Evolutionary conservation across 1,284 basidiomycete species (phyloP), one percentile per base, ranked within the genome.

Genomic region (Peniophora sp.): DNA sequence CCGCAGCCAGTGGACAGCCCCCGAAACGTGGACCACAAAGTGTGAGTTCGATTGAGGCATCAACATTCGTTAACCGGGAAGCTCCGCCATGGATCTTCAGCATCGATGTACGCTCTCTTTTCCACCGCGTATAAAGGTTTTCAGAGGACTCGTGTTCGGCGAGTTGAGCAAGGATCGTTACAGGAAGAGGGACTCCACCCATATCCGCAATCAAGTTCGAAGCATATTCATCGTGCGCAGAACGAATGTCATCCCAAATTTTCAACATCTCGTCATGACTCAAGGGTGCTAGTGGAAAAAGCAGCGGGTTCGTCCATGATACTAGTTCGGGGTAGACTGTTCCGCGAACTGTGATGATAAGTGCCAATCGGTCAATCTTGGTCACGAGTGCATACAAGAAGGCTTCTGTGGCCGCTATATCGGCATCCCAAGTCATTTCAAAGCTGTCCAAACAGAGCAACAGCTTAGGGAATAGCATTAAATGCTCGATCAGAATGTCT

Each of bases 401-500:
- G 18, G n/a, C n/a, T 18, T 50, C 42, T 20, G 44, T 24, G n/a
- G 17, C 24, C 14, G 12, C 11, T 15, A 14, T 44, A 3, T 23
- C 18, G 8, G 15, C 3, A 24, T 63, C 56, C 65, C 65, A 67
- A 0, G 59, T 53, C 0, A 65, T 67, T 49, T 68, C 66, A 37
- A 68, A 59, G 49, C 68, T 67, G 32, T 68, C 66, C 9, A 68
- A 53, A 1, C 67, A 35, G 6, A 68, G 36, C 3, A 67, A 24
- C 2, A 52, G 47, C 2, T 52, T 12, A 47, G 42, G 12, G 27
- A 32, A 9, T 62, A 50, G 17, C 52, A 50, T 1, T 51, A 44
- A 23, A 63, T 27, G 62, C 48, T 1, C 52, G 44, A 22, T 10
- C 8, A 50, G 18, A 5, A 41, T 5, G 8, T n/a, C 15, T 15